Conservation (phyloP, 164 flowering plant species). For the Magnolia changhungtana region DNA sequence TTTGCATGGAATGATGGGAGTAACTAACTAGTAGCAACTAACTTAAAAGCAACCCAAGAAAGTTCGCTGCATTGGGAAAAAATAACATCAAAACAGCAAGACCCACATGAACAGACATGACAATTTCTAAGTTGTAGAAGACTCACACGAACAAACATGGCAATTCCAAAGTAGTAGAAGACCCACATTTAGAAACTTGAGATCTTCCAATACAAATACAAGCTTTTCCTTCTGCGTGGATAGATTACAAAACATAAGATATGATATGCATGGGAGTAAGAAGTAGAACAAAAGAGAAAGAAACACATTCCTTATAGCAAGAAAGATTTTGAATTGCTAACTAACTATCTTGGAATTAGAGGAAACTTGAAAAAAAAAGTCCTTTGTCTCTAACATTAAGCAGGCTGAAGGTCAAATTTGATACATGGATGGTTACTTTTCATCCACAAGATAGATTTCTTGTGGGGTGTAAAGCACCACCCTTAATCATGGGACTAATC, state of each 20-base stretch:
- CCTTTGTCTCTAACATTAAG: neutral
- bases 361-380: neutral
- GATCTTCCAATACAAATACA: too few species aligned
- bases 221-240: too few species aligned
- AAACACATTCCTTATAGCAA: neutral
- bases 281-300: neutral
- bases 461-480: conserved; percentile 21
- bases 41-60: conserved; percentile 24
- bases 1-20: conserved; percentile 31
- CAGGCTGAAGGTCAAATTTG: neutral
- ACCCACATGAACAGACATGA: conserved; percentile 10
- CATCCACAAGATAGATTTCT: conserved; percentile 58
- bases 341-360: neutral
- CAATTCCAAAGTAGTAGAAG: neutral
- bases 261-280: neutral
- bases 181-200: neutral
- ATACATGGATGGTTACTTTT: conserved; percentile 5
- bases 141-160: neutral
- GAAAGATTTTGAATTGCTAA: neutral
- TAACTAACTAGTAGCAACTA: conserved; percentile 34
- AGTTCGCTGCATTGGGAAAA: neutral
- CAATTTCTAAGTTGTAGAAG: conserved; percentile 1
- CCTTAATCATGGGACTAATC: conserved; percentile 43
- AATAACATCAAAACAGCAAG: neutral
- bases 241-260: too few species aligned